Percentiles rank a stretch among this genome's conserved stretches.
Evolutionary conservation across 208 protist species (phyloP).

Genomic region (Trypanosoma lewisi): DNA sequence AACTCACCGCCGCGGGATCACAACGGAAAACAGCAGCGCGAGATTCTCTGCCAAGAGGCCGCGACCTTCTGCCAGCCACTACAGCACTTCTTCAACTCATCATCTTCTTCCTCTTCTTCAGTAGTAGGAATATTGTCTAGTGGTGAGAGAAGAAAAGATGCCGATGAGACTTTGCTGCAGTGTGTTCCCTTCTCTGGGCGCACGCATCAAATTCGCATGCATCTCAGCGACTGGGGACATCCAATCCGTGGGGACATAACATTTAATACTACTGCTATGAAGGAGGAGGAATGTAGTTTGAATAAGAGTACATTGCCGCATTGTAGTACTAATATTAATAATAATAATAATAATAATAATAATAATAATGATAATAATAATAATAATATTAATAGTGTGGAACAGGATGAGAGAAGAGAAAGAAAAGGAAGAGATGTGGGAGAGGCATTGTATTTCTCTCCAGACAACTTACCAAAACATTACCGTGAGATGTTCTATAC

Average conservation of each 20-base stretch:
- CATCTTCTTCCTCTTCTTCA: no score
- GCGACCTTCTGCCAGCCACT: slow-evolving; percentile 45
- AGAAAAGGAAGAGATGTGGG: no score
- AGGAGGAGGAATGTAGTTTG: background rate
- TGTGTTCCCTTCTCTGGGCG: slow-evolving; percentile 90
- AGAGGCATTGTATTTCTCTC: slow-evolving; percentile 10
- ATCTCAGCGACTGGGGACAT: slow-evolving; percentile 66
- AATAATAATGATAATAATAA: background rate
- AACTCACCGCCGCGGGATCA: background rate
- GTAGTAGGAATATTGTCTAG: no score
- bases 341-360: background rate
- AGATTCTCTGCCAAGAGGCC: slow-evolving; percentile 21
- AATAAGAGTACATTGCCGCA: background rate
- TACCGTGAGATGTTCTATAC: slow-evolving; percentile 20
- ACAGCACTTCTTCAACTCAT: slow-evolving; percentile 3
- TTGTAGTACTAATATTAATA: background rate
- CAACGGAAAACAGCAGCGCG: background rate
- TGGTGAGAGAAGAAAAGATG: background rate
- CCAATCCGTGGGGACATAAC: slow-evolving; percentile 83
- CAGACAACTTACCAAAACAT: slow-evolving; percentile 10
- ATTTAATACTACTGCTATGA: slow-evolving; percentile 20
- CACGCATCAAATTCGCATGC: slow-evolving; percentile 90
- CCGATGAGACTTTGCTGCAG: slow-evolving; percentile 49
- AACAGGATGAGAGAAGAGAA: background rate
- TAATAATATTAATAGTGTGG: background rate